These are phyloP conservation scores for Glycine latifolia DNA, from an alignment of 306 rosid species.

Conservation along the genomic window DNA sequence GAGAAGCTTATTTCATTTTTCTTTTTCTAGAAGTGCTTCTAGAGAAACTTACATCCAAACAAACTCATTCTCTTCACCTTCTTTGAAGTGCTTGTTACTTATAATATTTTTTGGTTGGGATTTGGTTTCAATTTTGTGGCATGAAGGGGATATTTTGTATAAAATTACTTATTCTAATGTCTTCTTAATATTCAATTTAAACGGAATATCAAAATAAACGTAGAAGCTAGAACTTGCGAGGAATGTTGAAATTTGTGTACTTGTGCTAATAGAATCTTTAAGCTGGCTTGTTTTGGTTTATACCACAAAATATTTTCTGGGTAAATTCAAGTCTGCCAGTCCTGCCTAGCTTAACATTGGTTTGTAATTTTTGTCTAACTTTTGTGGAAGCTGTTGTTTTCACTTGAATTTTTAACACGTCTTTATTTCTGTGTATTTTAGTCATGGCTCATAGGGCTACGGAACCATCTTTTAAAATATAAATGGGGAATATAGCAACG, in stretches of 20 bases:
- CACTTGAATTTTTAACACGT: background rate
- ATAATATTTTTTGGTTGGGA: background rate
- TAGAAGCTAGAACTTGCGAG: slow-evolving; percentile 1
- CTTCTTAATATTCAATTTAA: slow-evolving; percentile 12
- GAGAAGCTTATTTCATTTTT: too few species aligned
- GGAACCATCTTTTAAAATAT: background rate
- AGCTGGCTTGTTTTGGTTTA: slow-evolving; percentile 31
- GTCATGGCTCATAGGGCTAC: background rate
- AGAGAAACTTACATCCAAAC: too few species aligned
- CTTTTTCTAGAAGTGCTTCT: too few species aligned
- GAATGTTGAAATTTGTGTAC: slow-evolving; percentile 15
- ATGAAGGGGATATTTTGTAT: slow-evolving; percentile 3
- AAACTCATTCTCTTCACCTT: slow-evolving; percentile 13
- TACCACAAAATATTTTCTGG: slow-evolving; percentile 22
- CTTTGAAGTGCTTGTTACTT: slow-evolving; percentile 8
- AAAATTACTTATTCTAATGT: background rate
- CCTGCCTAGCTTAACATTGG: slow-evolving; percentile 6
- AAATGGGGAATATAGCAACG: background rate
- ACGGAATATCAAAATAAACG: background rate
- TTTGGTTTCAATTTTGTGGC: slow-evolving; percentile 22
- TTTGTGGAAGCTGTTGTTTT: slow-evolving; percentile 26
- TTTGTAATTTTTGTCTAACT: slow-evolving; percentile 8
- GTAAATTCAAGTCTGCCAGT: background rate
- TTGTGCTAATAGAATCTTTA: background rate
- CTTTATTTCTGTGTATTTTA: slow-evolving; percentile 39